Evolutionary conservation across 805 yeast species (phyloP).

Genomic region (Spathaspora arborariae): DNA sequence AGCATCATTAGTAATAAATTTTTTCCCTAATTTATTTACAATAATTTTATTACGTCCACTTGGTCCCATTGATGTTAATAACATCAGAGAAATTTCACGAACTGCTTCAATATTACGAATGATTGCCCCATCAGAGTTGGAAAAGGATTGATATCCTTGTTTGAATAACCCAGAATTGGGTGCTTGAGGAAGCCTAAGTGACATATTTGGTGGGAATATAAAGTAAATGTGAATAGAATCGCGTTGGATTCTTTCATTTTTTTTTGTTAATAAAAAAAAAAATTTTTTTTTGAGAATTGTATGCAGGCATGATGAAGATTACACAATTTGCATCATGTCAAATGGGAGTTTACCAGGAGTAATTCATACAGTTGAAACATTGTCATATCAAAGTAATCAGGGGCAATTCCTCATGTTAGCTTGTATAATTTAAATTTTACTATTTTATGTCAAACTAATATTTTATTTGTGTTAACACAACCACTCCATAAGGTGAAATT

Average conservation of each 20-base stretch:
- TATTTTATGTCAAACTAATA: neutral
- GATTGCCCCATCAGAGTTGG: slow-evolving; percentile 92
- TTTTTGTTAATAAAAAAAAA: neutral
- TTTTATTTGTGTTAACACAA: neutral
- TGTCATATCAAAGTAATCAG: too few species aligned
- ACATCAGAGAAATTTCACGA: slow-evolving; percentile 87
- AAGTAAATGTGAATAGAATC: neutral
- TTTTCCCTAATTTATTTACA: slow-evolving; percentile 81
- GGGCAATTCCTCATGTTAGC: too few species aligned
- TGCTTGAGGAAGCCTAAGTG: slow-evolving; percentile 85
- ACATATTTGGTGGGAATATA: slow-evolving; percentile 49
- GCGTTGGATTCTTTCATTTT: neutral
- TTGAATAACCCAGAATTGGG: slow-evolving; percentile 93
- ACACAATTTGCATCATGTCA: neutral
- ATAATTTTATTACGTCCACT: slow-evolving; percentile 96
- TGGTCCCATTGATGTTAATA: slow-evolving; percentile 94
- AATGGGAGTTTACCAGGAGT: too few species aligned
- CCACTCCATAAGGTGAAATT: neutral
- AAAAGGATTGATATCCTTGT: slow-evolving; percentile 86
- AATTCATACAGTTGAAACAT: too few species aligned
- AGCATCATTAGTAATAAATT: slow-evolving; percentile 94
- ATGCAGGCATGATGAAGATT: neutral
- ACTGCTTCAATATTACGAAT: slow-evolving; percentile 90
- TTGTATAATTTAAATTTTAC: too few species aligned
- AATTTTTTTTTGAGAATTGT: neutral